Conservation (phyloP, 2,329 filamentous ascomycete genomes). For the Alternaria tenuissima region DNA sequence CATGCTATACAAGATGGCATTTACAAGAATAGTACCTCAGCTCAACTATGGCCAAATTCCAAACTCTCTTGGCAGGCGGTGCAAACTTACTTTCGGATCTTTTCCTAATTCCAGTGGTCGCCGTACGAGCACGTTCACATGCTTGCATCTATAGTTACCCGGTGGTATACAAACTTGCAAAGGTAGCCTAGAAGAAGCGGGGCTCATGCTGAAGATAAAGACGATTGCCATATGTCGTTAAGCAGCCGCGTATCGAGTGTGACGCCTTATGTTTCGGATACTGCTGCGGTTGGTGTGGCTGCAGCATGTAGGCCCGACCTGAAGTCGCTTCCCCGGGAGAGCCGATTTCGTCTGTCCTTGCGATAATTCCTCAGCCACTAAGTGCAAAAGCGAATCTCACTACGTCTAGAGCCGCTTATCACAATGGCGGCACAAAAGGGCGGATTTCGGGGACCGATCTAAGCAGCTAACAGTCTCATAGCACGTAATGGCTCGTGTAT, state of each 20-base stretch:
- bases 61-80: background rate
- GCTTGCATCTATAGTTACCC: background rate
- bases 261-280: background rate
- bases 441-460: conserved; percentile 9
- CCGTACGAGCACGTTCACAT: background rate
- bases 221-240: background rate
- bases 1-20: background rate
- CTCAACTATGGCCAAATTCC: background rate
- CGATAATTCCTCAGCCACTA: background rate
- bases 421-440: background rate
- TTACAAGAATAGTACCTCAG: background rate
- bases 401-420: background rate
- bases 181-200: background rate
- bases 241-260: background rate
- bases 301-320: background rate
- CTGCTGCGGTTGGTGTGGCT: background rate
- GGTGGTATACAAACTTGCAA: background rate
- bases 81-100: background rate
- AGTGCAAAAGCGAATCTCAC: background rate
- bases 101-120: background rate
- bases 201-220: background rate
- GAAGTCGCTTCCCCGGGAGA: background rate
- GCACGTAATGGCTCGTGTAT: conserved; percentile 2
- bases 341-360: background rate
- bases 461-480: conserved; percentile 2